Base-by-base conservation (phyloP, 2,329 filamentous ascomycete species). In the Colletotrichum sp. region DNA sequence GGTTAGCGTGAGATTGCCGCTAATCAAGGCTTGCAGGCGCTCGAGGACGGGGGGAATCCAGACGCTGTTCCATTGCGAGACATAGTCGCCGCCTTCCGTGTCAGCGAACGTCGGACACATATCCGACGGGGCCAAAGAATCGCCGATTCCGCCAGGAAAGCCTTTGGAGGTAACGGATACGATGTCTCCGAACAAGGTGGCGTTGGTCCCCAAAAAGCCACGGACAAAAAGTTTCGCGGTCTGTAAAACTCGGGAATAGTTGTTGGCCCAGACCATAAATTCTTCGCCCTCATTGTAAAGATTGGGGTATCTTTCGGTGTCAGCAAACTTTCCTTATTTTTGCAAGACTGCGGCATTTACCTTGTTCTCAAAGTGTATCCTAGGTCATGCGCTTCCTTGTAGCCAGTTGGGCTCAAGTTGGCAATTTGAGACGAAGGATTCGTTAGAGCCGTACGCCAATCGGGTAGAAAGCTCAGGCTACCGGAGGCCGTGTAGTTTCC, bases 241-340 rank as follows among this genome's bases (percentile, higher is more conserved):
- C 80, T 93, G 90, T 13, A 93, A 84, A 1, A 93, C 91, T 8
- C 91, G 88, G 8, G 90, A 89, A 81, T 94, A 94, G 78, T 92
- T 90, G 80, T 94, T 94, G 22, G 91, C 88, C 91, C 91, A 94
- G 8, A 92, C 88, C 11, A 89, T 85, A 78, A 93, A 93, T 11
- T 85, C 80, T 7, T 87, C 84, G 8, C 87, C 87, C 67, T 88
- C 85, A 2, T 80, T 78, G 78, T 90, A 90, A 22, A 93, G 86
- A 48, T 88, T 82, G 0, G 87, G 86, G 72, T 89, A 89, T 67
- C 85, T 85, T 15, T 8, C 27, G 3, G 13, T 11, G 28, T 75
- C 8, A 75, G 52, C 60, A 30, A 28, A 60, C 7, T 12, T 9
- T 30, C 6, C 16, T 12, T 16, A 61, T 8, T 7, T 8, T 7